Evolutionary conservation across 2,329 filamentous ascomycete genomes (phyloP), one percentile per base, ranked within the genome.

Genomic region (Aspergillus alliaceus): DNA sequence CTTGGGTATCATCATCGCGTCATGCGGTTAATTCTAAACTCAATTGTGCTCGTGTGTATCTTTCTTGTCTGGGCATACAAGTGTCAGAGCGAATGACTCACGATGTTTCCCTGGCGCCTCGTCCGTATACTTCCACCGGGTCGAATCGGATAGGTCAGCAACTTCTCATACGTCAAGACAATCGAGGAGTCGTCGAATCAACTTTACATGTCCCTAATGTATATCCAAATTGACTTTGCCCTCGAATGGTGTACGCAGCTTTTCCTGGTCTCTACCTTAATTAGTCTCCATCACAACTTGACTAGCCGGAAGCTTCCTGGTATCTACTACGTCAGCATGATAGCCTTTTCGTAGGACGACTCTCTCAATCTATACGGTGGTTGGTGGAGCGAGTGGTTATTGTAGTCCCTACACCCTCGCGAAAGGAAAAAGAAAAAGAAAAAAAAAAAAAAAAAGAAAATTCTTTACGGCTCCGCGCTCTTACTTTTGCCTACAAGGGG

Each of bases 291-390:
- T 52, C 40, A 40, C 39, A 46, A 27, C 20, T 32, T 47, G 40
- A 40, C 54, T 44, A 53, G 50, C 60, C 61, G 59, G 53, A 53
- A 55, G 44, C 54, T 64, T 68, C 60, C 61, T 64, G 46, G 35
- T 54, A 54, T 63, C 66, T 58, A 71, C 67, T 59, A 66, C 64
- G 70, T 73, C 70, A 73, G 68, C 59, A 72, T 71, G 69, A 71
- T 66, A 62, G 61, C 59, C 55, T 51, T 32, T 25, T 44, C 52
- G 39, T 48, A 46, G 27, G 46, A 48, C 34, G 42, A 7, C 22
- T 34, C 34, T 46, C 50, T 34, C 31, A 22, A 15, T 32, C n/a
- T 18, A 27, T 27, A 6, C 18, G 6, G 18, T 11, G 22, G 20
- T 42, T 42, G 39, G 39, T 15, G n/a, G 32, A 8, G 34, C 15